Evolutionary conservation across 768 basidiomycete species (phyloP), one percentile per base, ranked within the genome.

Genomic region (Podaxis sp.): DNA sequence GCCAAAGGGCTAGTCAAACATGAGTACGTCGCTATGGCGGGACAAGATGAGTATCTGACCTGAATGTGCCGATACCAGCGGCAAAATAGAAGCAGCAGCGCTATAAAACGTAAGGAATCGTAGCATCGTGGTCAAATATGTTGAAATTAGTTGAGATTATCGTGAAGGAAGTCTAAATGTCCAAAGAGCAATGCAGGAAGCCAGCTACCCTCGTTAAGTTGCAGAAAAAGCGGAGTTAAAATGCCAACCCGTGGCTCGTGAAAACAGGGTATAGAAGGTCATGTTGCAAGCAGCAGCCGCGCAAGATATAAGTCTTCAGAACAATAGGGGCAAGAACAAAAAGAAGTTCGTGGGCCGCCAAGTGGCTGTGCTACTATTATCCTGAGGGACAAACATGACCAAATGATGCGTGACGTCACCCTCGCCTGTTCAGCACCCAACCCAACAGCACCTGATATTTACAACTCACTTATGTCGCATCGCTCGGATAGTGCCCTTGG

Each of bases 1-100:
- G 79, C 73, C 74, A 87, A 15, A 84, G 65, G n/a, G 82, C 85
- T 84, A 28, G 33, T 13, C 10, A 38, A 56, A 12, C 20, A 56
- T 56, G 33, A 37, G 33, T 38, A 2, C n/a, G 2, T 55, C 15
- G 28, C 4, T 24, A 10, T 36, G 28, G 20, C 3, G 28, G 28
- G 12, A 15, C 15, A 10, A 8, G 22, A 1, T 10, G 30, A 17
- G 22, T 20, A 11, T 26, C 48, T 49, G 22, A 62, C 61, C 54
- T 50, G 61, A 53, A 30, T 62, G 61, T 15, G 61, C 61, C 54
- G 54, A 56, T 10, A 40, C 37, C 36, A 62, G 48, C 36, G 61
- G 61, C n/a, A 62, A 11, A 50, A 38, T 37, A 13, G 30, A 7
- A 22, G 48, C 15, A 11, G 50, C n/a, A 5, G 36, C 17, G 22